A percentile compares a stretch with the other conserved stretches of the same genome.
phyloP scores from a whole-genome alignment of 805 yeast species.

The Candida anglica region DNA sequence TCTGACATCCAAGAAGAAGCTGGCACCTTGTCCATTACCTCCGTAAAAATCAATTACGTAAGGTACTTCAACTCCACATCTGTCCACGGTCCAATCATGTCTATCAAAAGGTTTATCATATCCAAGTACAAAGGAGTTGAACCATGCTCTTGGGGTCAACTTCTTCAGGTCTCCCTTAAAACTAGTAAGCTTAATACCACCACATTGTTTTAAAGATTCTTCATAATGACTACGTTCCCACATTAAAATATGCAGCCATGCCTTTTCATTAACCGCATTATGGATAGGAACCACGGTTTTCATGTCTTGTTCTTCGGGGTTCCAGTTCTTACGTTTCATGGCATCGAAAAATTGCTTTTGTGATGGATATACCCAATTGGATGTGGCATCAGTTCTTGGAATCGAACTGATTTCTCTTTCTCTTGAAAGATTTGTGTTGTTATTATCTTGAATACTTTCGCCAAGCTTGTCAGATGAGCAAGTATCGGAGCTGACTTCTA shows the following conservation, averaged over 20 bases:
- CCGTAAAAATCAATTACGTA: constrained; percentile 91
- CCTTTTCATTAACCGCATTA: constrained; percentile 87
- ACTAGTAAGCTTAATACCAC: constrained; percentile 79
- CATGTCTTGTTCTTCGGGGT: constrained; percentile 82
- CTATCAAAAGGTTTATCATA: constrained; percentile 85
- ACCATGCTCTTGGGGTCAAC: constrained; percentile 81
- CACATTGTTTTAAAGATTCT: constrained; percentile 50
- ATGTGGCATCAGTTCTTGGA: constrained; percentile 61
- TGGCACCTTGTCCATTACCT: constrained; percentile 43
- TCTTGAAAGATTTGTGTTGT: constrained; percentile 47
- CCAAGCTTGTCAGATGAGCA: constrained; percentile 46
- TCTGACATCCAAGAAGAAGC: constrained; percentile 82
- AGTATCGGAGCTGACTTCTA: constrained; percentile 28
- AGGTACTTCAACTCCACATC: constrained; percentile 81
- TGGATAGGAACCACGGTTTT: constrained; percentile 88
- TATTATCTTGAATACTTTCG: constrained; percentile 7
- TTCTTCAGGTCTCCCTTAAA: constrained; percentile 87
- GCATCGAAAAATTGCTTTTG: constrained; percentile 94
- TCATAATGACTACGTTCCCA: constrained; percentile 73
- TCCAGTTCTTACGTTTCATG: constrained; percentile 87
- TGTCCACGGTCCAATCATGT: constrained; percentile 87
- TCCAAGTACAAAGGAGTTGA: constrained; percentile 62
- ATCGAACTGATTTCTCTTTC: constrained; percentile 77
- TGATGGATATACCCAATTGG: constrained; percentile 93
- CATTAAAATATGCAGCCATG: constrained; percentile 76